phyloP scores from a whole-genome alignment of 192 early-diverging fungal genomes.

The Rhizophagus sp. region DNA sequence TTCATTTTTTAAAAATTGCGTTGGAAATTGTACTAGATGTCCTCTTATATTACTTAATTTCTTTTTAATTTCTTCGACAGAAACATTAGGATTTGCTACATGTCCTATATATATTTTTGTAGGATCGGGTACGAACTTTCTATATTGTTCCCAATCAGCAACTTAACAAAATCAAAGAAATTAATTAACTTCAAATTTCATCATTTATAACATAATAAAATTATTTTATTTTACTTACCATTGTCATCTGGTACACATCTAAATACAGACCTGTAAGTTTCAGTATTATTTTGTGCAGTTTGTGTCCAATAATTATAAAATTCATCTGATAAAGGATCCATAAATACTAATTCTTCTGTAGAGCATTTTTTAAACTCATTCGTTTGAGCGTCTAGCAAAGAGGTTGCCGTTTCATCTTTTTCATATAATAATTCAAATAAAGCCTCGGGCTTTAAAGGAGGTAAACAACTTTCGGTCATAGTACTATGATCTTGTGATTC shows the following conservation, averaged over 20 bases:
- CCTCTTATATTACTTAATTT: constrained; percentile 42
- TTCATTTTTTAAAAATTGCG: constrained; percentile 37
- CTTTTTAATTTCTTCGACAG: constrained; percentile 39
- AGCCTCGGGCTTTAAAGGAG: constrained; percentile 26
- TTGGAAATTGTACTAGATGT: constrained; percentile 40
- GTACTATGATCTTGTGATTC: constrained; percentile 46
- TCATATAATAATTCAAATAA: neutral
- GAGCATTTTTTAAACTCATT: constrained; percentile 8
- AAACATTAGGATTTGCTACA: neutral
- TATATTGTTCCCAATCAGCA: constrained; percentile 55
- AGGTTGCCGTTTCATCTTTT: neutral
- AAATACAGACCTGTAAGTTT: constrained; percentile 75
- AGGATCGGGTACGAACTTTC: constrained; percentile 47
- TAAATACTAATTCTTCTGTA: constrained; percentile 37
- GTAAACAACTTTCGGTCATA: constrained; percentile 35
- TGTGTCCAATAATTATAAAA: constrained; percentile 67
- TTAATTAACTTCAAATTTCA: neutral
- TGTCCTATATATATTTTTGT: constrained; percentile 50
- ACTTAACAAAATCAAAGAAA: constrained; percentile 17
- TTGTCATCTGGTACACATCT: constrained; percentile 86
- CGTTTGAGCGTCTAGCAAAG: neutral
- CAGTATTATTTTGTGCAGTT: constrained; percentile 66
- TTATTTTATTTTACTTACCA: constrained; percentile 37
- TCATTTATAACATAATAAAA: neutral
- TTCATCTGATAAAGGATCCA: constrained; percentile 72